These are phyloP conservation scores for Medicago arabica DNA, from an alignment of 306 rosid species.

Conservation along the genomic window DNA sequence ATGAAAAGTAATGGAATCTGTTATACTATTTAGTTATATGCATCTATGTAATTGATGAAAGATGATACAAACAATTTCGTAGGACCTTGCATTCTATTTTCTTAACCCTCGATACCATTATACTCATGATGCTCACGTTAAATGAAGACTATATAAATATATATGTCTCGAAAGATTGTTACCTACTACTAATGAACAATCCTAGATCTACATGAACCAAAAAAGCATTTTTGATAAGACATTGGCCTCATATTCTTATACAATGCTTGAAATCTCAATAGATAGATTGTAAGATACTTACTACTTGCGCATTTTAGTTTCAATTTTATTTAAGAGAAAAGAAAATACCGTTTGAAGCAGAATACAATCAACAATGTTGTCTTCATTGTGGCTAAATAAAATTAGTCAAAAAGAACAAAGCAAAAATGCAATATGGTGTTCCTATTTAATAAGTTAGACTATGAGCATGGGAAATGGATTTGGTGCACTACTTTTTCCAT, in stretches of 20 bases:
- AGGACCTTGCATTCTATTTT: too few species aligned
- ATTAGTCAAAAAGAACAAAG: not conserved
- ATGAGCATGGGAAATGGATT: too few species aligned
- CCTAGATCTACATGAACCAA: not conserved
- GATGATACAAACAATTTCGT: too few species aligned
- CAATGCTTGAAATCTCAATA: not conserved
- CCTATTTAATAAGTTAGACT: too few species aligned
- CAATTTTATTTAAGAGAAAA: not conserved
- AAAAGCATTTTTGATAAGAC: not conserved
- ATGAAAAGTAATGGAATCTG: too few species aligned
- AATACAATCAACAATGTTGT: not conserved
- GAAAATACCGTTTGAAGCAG: not conserved
- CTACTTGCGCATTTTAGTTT: too few species aligned
- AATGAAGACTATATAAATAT: not conserved
- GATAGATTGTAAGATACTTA: too few species aligned
- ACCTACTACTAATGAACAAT: not conserved
- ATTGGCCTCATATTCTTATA: not conserved
- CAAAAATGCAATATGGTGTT: not conserved
- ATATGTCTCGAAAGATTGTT: not conserved
- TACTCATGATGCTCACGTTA: not conserved
- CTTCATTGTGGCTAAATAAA: not conserved
- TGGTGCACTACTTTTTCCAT: too few species aligned
- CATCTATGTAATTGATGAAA: too few species aligned
- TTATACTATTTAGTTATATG: too few species aligned
- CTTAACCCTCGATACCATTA: too few species aligned